Conservation (phyloP, 306 rosid species). For the Abrus pulchellus region DNA sequence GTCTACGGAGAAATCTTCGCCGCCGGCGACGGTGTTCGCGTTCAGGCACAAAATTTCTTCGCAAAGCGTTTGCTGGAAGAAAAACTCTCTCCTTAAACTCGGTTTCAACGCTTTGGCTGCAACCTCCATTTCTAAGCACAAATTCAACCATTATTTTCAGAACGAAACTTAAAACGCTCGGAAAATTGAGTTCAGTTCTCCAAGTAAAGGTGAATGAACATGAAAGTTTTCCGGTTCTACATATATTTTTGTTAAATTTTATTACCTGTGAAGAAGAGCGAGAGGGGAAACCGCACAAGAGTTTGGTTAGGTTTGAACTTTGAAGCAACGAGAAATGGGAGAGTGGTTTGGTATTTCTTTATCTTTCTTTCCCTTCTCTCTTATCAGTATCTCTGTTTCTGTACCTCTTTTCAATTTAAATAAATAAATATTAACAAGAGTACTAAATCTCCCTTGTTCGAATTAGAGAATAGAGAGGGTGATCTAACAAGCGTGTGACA, state of each 20-base stretch:
- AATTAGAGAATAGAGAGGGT: not conserved
- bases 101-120: slow-evolving; percentile 78
- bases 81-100: slow-evolving; percentile 68
- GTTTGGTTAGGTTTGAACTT: slow-evolving; percentile 51
- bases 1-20: slow-evolving; percentile 83
- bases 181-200: not conserved
- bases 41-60: slow-evolving; percentile 59
- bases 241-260: not conserved
- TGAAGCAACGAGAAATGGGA: slow-evolving; percentile 55
- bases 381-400: slow-evolving; percentile 24
- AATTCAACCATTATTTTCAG: slow-evolving; percentile 37
- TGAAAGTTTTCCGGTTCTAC: not conserved
- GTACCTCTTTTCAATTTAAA: slow-evolving; percentile 43
- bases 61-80: slow-evolving; percentile 50
- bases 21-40: slow-evolving; percentile 54
- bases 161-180: not conserved
- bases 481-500: slow-evolving; percentile 54
- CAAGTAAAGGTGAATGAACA: not conserved
- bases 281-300: slow-evolving; percentile 42
- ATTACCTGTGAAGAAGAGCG: slow-evolving; percentile 55
- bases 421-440: slow-evolving; percentile 7
- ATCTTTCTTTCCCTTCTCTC: slow-evolving; percentile 14
- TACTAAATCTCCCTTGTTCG: slow-evolving; percentile 18
- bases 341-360: slow-evolving; percentile 44
- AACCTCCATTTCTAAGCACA: slow-evolving; percentile 73